phyloP scores from a whole-genome alignment of 441 rosid species.

The Adansonia grandidieri region DNA sequence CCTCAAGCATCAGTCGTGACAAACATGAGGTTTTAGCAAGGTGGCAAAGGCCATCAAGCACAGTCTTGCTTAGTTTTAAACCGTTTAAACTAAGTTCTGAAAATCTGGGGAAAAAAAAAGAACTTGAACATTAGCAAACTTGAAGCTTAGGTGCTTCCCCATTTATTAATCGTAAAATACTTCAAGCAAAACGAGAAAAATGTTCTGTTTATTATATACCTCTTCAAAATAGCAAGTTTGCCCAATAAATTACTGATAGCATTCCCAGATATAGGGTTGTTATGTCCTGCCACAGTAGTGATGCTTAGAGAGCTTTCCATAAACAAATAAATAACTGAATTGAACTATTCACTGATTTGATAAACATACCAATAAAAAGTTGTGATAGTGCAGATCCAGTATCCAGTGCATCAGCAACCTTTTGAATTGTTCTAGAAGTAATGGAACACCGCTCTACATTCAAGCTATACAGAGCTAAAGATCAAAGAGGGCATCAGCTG shows the following conservation, averaged over 20 bases:
- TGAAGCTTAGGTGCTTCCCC: background rate
- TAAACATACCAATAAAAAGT: slow-evolving; percentile 69
- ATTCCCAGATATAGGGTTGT: slow-evolving; percentile 70
- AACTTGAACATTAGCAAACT: background rate
- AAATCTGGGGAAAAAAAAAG: slow-evolving; percentile 49
- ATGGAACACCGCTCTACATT: slow-evolving; percentile 84
- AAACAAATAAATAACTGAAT: slow-evolving; percentile 17
- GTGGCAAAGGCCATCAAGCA: slow-evolving; percentile 66
- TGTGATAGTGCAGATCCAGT: slow-evolving; percentile 69
- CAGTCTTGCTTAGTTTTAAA: slow-evolving; percentile 70
- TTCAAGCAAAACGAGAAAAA: slow-evolving; percentile 14
- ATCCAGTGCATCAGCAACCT: slow-evolving; percentile 70
- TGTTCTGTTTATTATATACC: slow-evolving; percentile 46
- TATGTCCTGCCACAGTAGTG: slow-evolving; percentile 59
- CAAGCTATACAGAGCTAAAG: slow-evolving; percentile 78
- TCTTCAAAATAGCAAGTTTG: slow-evolving; percentile 66
- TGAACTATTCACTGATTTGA: slow-evolving; percentile 25
- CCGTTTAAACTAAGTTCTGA: slow-evolving; percentile 83
- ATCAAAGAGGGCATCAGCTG: slow-evolving; percentile 22
- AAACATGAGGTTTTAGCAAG: slow-evolving; percentile 66
- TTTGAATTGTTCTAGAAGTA: slow-evolving; percentile 90
- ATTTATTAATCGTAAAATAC: slow-evolving; percentile 1
- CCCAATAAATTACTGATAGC: slow-evolving; percentile 60
- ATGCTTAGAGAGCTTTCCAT: slow-evolving; percentile 19
- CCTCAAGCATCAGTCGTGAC: slow-evolving; percentile 77